phyloP scores from a whole-genome alignment of 306 rosid species.

The Rosa chinensis region DNA sequence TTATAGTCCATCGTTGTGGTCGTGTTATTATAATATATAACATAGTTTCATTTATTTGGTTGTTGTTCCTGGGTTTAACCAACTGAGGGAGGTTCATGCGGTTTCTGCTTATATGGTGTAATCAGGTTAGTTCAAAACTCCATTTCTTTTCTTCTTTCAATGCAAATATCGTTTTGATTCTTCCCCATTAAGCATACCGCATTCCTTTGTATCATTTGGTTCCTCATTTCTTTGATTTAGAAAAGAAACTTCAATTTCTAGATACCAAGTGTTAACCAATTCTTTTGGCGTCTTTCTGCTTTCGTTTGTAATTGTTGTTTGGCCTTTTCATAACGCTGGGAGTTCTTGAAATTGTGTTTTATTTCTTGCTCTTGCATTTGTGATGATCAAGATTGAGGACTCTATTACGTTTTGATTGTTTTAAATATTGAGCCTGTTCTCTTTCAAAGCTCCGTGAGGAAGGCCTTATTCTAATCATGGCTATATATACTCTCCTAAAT shows the following conservation, averaged over 20 bases:
- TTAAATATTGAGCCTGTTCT: neutral
- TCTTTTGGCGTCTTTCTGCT: neutral
- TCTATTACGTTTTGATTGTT: neutral
- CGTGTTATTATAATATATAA: neutral
- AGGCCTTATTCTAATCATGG: neutral
- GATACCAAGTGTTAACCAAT: neutral
- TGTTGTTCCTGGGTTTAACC: neutral
- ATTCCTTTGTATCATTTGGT: neutral
- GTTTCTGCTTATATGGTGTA: conserved; percentile 18
- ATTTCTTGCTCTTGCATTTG: neutral
- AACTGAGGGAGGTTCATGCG: conserved; percentile 28
- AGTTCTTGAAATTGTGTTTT: neutral
- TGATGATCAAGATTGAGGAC: neutral
- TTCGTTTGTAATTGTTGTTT: neutral
- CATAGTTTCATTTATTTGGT: neutral
- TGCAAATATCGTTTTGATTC: neutral
- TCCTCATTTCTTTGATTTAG: neutral
- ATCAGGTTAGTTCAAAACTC: neutral
- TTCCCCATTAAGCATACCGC: neutral
- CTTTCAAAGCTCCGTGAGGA: neutral
- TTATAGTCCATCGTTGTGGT: neutral
- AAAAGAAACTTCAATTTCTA: neutral
- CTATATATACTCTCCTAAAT: neutral
- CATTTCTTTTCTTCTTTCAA: neutral
- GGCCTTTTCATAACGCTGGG: neutral